These are phyloP conservation scores for Cinnamomum chago DNA, from an alignment of 164 flowering plant genomes.

Conservation along the genomic window DNA sequence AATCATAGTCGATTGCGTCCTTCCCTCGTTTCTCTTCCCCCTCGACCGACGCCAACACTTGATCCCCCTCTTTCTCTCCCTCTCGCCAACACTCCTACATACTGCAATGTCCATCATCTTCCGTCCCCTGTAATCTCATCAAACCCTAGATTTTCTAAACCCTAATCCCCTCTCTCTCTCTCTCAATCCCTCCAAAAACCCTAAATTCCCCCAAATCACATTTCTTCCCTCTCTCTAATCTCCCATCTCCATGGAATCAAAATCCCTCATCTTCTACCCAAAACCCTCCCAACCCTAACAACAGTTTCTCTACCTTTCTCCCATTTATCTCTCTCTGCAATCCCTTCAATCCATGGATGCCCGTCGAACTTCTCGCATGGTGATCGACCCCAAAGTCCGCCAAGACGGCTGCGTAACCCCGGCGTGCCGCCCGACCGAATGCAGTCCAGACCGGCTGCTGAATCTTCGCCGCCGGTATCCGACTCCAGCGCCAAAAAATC, in stretches of 20 bases:
- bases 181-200: background rate
- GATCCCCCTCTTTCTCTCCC: too few species aligned
- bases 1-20: too few species aligned
- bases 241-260: too few species aligned
- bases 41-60: too few species aligned
- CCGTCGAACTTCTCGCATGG: slow-evolving; percentile 42
- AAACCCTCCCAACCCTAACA: slow-evolving; percentile 2
- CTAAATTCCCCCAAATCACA: background rate
- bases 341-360: slow-evolving; percentile 40
- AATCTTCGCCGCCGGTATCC: slow-evolving; percentile 35
- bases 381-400: slow-evolving; percentile 71
- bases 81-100: too few species aligned
- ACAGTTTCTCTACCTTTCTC: background rate
- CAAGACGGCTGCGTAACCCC: slow-evolving; percentile 72
- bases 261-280: background rate
- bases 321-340: background rate
- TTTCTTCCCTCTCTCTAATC: background rate
- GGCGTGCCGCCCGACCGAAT: slow-evolving; percentile 37
- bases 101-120: too few species aligned
- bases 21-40: too few species aligned
- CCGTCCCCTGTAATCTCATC: too few species aligned
- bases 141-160: background rate
- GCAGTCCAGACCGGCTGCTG: slow-evolving; percentile 34
- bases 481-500: slow-evolving; percentile 48
- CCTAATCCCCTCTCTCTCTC: background rate